Evolutionary conservation across 23 red algal species (phyloP).

Genomic region (Agarophyton chilense): DNA sequence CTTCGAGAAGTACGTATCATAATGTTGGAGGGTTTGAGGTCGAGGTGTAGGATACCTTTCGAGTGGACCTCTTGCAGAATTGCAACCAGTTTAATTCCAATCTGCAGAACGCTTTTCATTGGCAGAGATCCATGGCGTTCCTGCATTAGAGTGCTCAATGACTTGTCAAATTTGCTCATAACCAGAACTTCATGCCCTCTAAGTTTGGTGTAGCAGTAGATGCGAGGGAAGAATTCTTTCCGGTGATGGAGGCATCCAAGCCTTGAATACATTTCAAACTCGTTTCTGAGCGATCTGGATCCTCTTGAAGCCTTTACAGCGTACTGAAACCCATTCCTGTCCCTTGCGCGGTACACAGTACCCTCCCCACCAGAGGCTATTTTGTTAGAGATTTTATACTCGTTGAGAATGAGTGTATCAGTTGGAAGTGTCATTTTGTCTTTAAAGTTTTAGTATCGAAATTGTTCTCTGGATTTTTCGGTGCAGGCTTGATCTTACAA

Average conservation of each 20-base stretch:
- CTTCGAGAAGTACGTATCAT: neutral
- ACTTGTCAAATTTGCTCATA: neutral
- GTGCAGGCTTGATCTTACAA: too few relatives aligned
- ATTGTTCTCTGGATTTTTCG: too few relatives aligned
- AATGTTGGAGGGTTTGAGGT: neutral
- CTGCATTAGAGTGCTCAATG: neutral
- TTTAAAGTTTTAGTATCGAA: too few relatives aligned
- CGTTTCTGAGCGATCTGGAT: neutral
- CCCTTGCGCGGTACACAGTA: neutral
- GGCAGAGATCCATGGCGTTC: neutral
- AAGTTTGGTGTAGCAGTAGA: neutral
- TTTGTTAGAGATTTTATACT: neutral
- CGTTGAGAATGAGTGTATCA: neutral
- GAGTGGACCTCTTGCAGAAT: neutral
- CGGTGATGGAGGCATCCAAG: neutral
- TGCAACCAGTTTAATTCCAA: neutral
- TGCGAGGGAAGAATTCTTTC: neutral
- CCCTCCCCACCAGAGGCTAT: neutral
- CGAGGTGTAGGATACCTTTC: neutral
- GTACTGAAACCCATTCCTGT: neutral
- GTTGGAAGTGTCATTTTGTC: neutral
- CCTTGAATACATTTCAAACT: neutral
- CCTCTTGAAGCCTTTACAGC: neutral
- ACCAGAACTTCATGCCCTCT: neutral
- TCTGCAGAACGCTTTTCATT: neutral